Conservation (phyloP, 306 rosid genomes). For the Medicago lupulina region DNA sequence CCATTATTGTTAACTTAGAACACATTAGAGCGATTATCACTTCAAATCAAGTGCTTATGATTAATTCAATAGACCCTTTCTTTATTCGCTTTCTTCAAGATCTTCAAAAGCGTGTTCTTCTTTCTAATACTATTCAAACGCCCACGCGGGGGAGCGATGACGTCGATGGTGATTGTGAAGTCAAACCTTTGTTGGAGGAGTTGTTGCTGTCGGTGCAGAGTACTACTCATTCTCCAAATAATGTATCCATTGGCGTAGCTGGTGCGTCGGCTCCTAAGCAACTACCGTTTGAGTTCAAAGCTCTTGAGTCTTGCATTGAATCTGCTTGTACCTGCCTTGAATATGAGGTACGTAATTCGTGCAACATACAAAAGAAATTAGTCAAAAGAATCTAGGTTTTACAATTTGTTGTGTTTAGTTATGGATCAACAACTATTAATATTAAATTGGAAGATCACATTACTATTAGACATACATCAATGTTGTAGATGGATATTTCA, state of each 20-base stretch:
- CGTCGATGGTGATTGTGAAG: background rate
- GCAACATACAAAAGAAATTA: background rate
- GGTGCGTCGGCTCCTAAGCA: conserved; percentile 18
- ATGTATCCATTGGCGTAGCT: background rate
- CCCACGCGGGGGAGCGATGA: conserved; percentile 28
- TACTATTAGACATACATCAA: background rate
- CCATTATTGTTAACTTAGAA: conserved; percentile 78
- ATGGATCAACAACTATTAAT: background rate
- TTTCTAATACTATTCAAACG: conserved; percentile 1
- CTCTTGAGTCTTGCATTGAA: conserved; percentile 1
- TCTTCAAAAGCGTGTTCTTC: conserved; percentile 57
- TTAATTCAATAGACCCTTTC: conserved; percentile 61
- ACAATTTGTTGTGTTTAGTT: background rate
- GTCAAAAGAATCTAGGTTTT: too few relatives aligned
- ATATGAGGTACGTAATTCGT: background rate
- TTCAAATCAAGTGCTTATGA: conserved; percentile 58
- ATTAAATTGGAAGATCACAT: background rate
- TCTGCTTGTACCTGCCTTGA: background rate
- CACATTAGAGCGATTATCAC: conserved; percentile 78
- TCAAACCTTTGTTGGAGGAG: background rate
- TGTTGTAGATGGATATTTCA: background rate
- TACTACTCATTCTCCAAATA: background rate
- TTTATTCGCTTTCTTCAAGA: conserved; percentile 63
- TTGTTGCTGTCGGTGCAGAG: background rate
- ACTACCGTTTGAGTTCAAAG: conserved; percentile 71